A percentile compares a stretch with the other conserved stretches of the same genome.
Evolutionary conservation across 768 basidiomycete genomes (phyloP).

Genomic region (Hypholoma fasciculare): DNA sequence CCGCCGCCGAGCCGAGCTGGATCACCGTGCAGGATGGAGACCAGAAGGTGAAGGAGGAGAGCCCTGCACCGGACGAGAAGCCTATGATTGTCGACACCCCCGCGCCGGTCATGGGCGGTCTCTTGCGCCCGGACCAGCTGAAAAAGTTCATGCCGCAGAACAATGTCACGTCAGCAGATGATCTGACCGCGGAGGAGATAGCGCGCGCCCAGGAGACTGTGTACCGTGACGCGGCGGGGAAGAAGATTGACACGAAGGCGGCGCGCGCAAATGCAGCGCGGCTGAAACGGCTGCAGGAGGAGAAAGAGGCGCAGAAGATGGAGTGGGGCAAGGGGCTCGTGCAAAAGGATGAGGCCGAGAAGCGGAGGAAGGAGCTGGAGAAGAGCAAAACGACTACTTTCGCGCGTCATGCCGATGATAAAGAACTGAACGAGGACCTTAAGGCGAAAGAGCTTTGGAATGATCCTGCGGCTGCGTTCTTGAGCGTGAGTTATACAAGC

Average conservation of each 20-base stretch:
- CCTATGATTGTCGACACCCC: conserved; percentile 55
- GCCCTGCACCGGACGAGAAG: conserved; percentile 67
- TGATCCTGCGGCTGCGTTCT: conserved; percentile 94
- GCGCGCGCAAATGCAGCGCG: conserved; percentile 83
- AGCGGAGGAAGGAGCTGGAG: conserved; percentile 62
- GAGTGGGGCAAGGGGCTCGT: conserved; percentile 98
- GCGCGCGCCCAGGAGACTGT: conserved; percentile 84
- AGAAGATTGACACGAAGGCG: conserved; percentile 86
- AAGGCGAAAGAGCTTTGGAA: conserved; percentile 88
- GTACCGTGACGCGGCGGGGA: conserved; percentile 88
- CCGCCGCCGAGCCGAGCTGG: conserved; percentile 59
- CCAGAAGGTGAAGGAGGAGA: conserved; percentile 37
- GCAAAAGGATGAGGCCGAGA: conserved; percentile 81
- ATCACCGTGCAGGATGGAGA: conserved; percentile 60
- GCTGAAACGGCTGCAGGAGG: conserved; percentile 77
- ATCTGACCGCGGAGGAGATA: conserved; percentile 51
- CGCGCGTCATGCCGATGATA: conserved; percentile 81
- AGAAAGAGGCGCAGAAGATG: conserved; percentile 90
- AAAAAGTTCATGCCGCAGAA: conserved; percentile 57
- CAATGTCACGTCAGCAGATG: conserved; percentile 30
- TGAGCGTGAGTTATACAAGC: conserved; percentile 59
- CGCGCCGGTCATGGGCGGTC: conserved; percentile 63
- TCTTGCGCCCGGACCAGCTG: conserved; percentile 76
- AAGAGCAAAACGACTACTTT: conserved; percentile 66
- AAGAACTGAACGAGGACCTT: conserved; percentile 80